Conservation (phyloP, 176 grass and related monocot species). For the Hyparrhenia diplandra region DNA sequence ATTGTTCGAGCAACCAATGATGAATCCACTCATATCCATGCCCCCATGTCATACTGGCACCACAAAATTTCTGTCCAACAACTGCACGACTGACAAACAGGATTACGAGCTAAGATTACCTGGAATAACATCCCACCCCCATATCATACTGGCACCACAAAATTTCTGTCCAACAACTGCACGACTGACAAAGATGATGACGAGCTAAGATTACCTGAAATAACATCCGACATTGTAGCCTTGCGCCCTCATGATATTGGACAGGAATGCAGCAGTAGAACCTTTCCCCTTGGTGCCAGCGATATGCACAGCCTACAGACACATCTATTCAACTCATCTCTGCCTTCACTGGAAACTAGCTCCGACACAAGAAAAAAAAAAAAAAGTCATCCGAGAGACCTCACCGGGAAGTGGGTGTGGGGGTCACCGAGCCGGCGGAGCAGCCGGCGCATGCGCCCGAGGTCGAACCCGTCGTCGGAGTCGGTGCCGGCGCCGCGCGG, state of each 20-base stretch:
- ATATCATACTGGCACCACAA: background rate
- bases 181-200: background rate
- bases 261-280: constrained; percentile 69
- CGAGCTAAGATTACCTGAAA: constrained; percentile 49
- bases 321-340: background rate
- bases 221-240: constrained; percentile 86
- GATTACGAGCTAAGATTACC: too few relatives aligned
- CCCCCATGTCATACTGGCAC: too few relatives aligned
- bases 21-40: background rate
- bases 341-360: background rate
- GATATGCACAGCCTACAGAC: constrained; percentile 72
- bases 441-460: constrained; percentile 74
- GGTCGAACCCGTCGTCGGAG: constrained; percentile 83
- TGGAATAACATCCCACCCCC: too few relatives aligned
- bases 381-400: background rate
- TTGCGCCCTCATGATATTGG: constrained; percentile 80
- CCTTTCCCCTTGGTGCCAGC: constrained; percentile 98
- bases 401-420: constrained; percentile 66
- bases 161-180: background rate
- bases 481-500: constrained; percentile 76
- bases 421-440: constrained; percentile 64
- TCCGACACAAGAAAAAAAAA: background rate
- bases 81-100: too few relatives aligned
- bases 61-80: too few relatives aligned
- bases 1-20: background rate